Evolutionary conservation across 768 basidiomycete genomes (phyloP), one percentile per base, ranked within the genome.

Genomic region (Cubamyces lactineus): DNA sequence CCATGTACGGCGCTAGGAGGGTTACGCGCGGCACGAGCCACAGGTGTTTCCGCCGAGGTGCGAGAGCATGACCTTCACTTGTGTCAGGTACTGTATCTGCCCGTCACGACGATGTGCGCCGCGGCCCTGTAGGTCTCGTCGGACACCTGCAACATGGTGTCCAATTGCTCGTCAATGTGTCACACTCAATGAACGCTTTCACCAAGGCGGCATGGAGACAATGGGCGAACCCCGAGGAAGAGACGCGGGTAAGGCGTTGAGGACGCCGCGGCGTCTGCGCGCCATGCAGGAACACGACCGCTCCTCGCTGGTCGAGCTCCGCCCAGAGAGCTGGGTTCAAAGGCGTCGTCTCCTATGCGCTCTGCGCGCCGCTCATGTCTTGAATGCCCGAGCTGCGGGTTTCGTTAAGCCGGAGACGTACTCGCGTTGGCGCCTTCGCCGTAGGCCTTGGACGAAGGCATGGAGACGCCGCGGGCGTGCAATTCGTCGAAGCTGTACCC

Each of bases 61-160:
- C 26, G 89, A 82, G 7, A 92, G 82, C 30, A 92, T 81, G 63
- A 91, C 84, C 59, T 82, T 86, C 66, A 85, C 77, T 55, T 83
- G 74, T 19, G 79, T 67, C 83, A 89, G 64, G 77, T 82, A 48
- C 87, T 84, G 71, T 87, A 88, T 66, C 77, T 82, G 50, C 87
- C 86, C 0, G 86, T 82, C 26, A 91, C 84, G 47, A 91, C 88
- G 47, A 92, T 80, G 69, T 89, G 87, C 4, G 88, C 84, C 34
- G 89, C 88, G 1, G 88, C 90, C 75, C 90, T 91, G 78, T 84
- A 91, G 0, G 90, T 92, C 73, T 91, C 89, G 70, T 89, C 86
- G 12, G 89, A 89, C 0, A 89, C 88, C 89, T 91, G 57, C 8
- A 3, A 8, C 28, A 30, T n/a, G n/a, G n/a, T n/a, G n/a, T n/a